Percentiles rank a stretch among this genome's conserved stretches.
Evolutionary conservation across 139 green algal genomes (phyloP).

Genomic region (Tetraselmis striata): DNA sequence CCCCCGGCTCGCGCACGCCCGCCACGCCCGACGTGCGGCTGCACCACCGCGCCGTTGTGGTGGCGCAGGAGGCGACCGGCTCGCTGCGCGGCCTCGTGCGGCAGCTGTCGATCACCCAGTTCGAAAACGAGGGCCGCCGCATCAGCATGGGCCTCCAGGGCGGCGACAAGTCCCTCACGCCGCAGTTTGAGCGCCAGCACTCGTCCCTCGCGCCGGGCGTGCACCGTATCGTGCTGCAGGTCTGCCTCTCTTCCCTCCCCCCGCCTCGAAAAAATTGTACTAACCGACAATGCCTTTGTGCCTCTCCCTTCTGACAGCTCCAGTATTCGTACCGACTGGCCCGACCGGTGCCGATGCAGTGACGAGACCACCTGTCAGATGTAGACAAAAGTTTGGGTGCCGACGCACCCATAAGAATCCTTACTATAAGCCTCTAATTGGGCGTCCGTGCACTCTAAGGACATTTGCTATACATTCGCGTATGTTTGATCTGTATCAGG

Average conservation of each 20-base stretch:
- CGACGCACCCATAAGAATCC: too few species aligned
- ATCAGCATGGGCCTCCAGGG: constrained; percentile 51
- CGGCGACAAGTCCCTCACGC: constrained; percentile 19
- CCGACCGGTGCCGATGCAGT: neutral
- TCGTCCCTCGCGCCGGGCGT: constrained; percentile 32
- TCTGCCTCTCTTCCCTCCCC: constrained; percentile 19
- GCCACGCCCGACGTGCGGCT: constrained; percentile 79
- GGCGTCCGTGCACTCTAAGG: too few species aligned
- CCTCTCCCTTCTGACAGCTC: too few species aligned
- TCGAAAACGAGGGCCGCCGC: constrained; percentile 92
- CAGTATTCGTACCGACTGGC: too few species aligned
- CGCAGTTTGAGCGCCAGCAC: constrained; percentile 48
- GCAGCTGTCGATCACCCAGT: constrained; percentile 96
- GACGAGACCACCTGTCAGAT: neutral
- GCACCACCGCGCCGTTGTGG: constrained; percentile 88
- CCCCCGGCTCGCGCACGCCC: constrained; percentile 15
- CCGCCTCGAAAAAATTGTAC: too few species aligned
- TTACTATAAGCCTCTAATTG: too few species aligned
- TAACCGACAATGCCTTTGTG: too few species aligned
- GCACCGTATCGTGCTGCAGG: constrained; percentile 36
- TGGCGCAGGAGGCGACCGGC: constrained; percentile 51
- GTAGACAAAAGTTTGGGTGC: too few species aligned
- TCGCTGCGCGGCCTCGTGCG: constrained; percentile 72
- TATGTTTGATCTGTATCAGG: too few species aligned
- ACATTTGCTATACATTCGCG: too few species aligned